A percentile compares a stretch with the other conserved stretches of the same genome.
Conservation (phyloP, 1,284 basidiomycete genomes). For the Pascua sp. region DNA sequence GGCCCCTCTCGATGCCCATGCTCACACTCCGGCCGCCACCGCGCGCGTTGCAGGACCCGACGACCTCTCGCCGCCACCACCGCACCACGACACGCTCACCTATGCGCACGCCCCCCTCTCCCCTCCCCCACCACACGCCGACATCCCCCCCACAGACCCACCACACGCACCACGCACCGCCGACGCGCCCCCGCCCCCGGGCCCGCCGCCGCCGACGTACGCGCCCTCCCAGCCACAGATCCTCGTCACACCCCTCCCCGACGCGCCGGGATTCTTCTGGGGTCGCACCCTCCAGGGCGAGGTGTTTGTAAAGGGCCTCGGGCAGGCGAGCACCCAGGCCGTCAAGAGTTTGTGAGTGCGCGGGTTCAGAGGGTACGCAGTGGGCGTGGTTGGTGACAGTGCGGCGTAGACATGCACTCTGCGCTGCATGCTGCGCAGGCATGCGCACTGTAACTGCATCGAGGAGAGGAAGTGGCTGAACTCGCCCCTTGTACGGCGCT, state of each 20-base stretch:
- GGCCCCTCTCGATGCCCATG: too few species aligned
- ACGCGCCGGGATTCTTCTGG: constrained; percentile 44
- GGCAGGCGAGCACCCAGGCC: constrained; percentile 24
- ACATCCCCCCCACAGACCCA: neutral
- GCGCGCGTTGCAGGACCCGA: too few species aligned
- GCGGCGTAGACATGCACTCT: neutral
- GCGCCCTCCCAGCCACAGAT: constrained; percentile 42
- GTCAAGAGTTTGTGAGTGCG: constrained; percentile 35
- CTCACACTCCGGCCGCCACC: too few species aligned
- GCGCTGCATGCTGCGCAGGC: neutral
- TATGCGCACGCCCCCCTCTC: neutral
- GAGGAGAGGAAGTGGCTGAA: neutral
- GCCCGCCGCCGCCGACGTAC: constrained; percentile 35
- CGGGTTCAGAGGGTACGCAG: neutral
- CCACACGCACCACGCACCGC: neutral
- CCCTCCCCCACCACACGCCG: neutral
- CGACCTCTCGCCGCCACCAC: too few species aligned
- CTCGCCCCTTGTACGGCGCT: too few species aligned
- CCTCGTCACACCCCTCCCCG: constrained; percentile 41
- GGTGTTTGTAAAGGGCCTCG: constrained; percentile 45
- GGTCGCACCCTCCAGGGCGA: constrained; percentile 43
- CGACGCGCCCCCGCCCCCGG: constrained; percentile 3
- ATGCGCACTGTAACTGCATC: neutral
- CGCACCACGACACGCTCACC: neutral
- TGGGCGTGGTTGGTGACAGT: neutral